Evolutionary conservation across 192 early-diverging fungal species (phyloP), one percentile per base, ranked within the genome.

Genomic region (Phycomyces blakesleeanus): DNA sequence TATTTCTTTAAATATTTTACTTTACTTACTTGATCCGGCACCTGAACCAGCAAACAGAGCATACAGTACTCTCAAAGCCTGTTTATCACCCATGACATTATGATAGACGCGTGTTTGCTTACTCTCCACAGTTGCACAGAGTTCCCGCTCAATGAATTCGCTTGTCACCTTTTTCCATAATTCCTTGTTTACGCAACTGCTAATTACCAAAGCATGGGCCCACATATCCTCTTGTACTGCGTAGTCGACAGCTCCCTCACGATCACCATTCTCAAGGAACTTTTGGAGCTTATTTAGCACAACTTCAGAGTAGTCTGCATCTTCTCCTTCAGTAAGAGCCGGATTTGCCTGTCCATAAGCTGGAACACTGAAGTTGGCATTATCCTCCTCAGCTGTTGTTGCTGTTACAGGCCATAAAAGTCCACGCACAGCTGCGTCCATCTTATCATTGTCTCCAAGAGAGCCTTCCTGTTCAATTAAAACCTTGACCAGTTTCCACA

Each of bases 131-230:
- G 64, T 29, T 26, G 57, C 66, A 15, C 63, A 55, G 49, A 89
- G 71, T 49, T 76, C 74, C 51, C 80, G 77, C 3, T 83, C 76
- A 15, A 81, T 73, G 73, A 95, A 94, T 22, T 85, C 70, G 20
- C 74, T 76, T 44, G 96, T 83, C 1, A 93, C 91, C 9, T 90
- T 84, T 51, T 85, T 82, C 85, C 94, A 97, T 0, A 83, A 74
- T 25, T 90, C 87, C 65, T 91, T 88, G 63, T 90, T 88, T 5
- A 94, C 87, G 61, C 91, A 88, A 64, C 90, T 95, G 34, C 89
- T 86, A 70, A 99, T 87, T 9, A 96, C 83, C 20, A 97, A 80
- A 6, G 94, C 97, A 73, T 97, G 92, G 0, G 88, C 73, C 97
- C 97, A 99, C 41, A 95, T 56, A 50, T 77, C 59, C 52, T 71